Conservation (phyloP, 2,329 filamentous ascomycete species). For the Didymella sp. region DNA sequence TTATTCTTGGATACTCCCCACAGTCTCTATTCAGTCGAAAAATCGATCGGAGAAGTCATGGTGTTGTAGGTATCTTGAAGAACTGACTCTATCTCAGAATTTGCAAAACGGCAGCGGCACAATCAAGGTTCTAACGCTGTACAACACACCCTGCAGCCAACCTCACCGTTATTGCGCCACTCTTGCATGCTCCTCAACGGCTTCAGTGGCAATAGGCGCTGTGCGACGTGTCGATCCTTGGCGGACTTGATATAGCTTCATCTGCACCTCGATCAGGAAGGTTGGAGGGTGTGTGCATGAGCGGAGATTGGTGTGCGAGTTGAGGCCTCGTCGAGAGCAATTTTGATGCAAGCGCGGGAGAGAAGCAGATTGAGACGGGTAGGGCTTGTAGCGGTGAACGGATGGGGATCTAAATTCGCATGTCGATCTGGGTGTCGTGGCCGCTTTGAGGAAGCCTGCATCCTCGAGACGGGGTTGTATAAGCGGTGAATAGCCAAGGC, state of each 20-base stretch:
- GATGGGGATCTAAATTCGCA: neutral
- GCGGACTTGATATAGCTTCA: neutral
- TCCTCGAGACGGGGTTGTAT: neutral
- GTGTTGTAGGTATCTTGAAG: too few relatives aligned
- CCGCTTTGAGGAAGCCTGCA: neutral
- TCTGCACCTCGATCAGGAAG: neutral
- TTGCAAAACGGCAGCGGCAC: neutral
- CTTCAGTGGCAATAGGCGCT: neutral
- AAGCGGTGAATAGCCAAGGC: neutral
- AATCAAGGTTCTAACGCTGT: neutral
- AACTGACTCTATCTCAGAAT: too few relatives aligned
- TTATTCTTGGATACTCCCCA: too few relatives aligned
- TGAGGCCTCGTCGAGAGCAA: neutral
- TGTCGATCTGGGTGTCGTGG: neutral
- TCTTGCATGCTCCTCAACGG: conserved; percentile 3
- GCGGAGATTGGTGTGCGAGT: neutral
- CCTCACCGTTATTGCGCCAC: conserved; percentile 11
- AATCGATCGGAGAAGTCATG: too few relatives aligned
- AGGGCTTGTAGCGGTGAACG: neutral
- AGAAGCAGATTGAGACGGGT: neutral
- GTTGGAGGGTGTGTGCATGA: conserved; percentile 3
- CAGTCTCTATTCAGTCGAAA: too few relatives aligned
- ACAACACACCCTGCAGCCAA: conserved; percentile 7
- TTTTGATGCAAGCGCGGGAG: neutral
- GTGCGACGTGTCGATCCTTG: conserved; percentile 10